phyloP scores from a whole-genome alignment of 768 basidiomycete genomes.

The Serendipita sp. region DNA sequence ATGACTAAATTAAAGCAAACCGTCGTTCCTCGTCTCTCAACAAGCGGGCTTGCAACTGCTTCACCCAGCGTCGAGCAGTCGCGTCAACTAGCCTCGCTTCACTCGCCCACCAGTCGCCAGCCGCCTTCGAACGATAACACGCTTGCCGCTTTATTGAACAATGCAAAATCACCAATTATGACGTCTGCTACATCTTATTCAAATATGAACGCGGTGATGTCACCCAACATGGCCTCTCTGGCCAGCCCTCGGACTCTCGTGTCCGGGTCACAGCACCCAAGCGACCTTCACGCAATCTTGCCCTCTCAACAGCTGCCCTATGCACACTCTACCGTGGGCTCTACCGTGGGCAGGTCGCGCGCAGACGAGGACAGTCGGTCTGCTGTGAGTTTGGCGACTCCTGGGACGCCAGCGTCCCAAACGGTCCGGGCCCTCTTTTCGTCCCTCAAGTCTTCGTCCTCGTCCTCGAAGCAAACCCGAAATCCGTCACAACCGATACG shows the following conservation, averaged over 20 bases:
- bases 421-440: background rate
- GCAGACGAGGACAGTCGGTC: background rate
- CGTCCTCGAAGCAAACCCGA: background rate
- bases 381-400: background rate
- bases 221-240: background rate
- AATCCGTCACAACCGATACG: background rate
- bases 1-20: slow-evolving; percentile 6
- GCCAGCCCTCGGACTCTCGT: slow-evolving; percentile 1
- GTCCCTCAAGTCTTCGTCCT: background rate
- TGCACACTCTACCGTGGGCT: background rate
- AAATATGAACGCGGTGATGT: slow-evolving; percentile 1
- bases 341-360: background rate
- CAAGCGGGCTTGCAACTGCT: background rate
- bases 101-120: slow-evolving; percentile 2
- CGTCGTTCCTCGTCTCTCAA: background rate
- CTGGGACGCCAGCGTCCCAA: background rate
- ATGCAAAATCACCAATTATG: background rate
- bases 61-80: background rate
- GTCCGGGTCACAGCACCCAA: background rate
- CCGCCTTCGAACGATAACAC: background rate
- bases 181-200: slow-evolving; percentile 2
- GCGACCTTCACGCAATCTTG: background rate
- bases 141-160: background rate
- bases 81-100: background rate
- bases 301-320: background rate